Evolutionary conservation across 1,284 basidiomycete species (phyloP).

Genomic region (Coniferiporia weirii): DNA sequence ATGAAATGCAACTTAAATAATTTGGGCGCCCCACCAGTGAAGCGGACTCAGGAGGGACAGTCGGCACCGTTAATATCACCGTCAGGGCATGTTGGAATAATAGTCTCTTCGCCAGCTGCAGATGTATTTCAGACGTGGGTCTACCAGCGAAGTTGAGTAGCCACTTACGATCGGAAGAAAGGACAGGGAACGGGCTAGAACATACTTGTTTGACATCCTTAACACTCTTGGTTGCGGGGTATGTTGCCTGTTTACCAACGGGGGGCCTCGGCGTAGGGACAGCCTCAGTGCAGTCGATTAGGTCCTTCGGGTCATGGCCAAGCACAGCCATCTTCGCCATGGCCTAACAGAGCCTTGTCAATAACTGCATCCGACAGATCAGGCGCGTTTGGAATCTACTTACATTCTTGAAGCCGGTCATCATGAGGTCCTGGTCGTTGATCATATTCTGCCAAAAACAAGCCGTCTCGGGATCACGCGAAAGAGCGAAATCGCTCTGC

Average conservation of each 20-base stretch:
- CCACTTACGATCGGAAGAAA: constrained; percentile 12
- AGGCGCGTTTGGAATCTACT: neutral
- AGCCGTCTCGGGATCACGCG: constrained; percentile 16
- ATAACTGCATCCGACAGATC: neutral
- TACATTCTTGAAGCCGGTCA: constrained; percentile 9
- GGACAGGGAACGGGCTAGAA: constrained; percentile 9
- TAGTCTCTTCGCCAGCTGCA: constrained; percentile 1
- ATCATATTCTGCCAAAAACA: constrained; percentile 21
- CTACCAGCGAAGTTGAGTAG: neutral
- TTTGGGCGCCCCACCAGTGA: neutral
- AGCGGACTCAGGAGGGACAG: neutral
- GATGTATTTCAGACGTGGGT: neutral
- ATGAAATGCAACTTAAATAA: neutral
- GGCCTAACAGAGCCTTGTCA: neutral
- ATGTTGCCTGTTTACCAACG: neutral
- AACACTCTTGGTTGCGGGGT: constrained; percentile 9
- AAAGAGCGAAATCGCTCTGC: constrained; percentile 19
- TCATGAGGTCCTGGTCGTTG: constrained; percentile 15
- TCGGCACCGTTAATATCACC: constrained; percentile 4
- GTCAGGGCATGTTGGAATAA: constrained; percentile 5
- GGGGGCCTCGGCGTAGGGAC: constrained; percentile 13
- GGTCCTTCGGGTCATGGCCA: constrained; percentile 24
- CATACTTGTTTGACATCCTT: constrained; percentile 15
- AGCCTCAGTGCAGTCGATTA: constrained; percentile 20
- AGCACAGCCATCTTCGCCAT: constrained; percentile 30